A percentile compares a stretch with the other conserved stretches of the same genome.
These are phyloP conservation scores for Albatrellus ellisii DNA, from an alignment of 768 basidiomycete species.

Conservation along the genomic window DNA sequence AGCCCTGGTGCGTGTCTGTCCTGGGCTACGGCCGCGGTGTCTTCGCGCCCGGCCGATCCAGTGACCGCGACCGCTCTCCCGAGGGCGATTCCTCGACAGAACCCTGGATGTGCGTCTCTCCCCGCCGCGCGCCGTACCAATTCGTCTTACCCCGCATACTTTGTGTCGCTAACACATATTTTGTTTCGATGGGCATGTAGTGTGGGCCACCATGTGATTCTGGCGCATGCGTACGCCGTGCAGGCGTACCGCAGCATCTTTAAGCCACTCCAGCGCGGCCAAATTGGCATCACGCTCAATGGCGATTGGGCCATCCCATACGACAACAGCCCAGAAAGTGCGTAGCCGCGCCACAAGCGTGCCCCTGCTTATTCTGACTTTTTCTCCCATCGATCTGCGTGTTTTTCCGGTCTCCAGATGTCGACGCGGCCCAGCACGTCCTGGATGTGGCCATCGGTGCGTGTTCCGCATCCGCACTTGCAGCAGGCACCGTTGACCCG, in stretches of 20 bases:
- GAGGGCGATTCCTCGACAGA: conserved; percentile 55
- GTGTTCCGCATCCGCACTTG: conserved; percentile 14
- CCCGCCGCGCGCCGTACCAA: too few relatives aligned
- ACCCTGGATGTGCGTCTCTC: conserved; percentile 55
- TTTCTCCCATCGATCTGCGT: conserved; percentile 1
- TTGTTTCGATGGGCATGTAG: conserved; percentile 19
- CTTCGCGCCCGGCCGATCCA: conserved; percentile 60
- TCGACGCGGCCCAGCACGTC: conserved; percentile 58
- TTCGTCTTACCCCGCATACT: too few relatives aligned
- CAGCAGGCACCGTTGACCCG: conserved; percentile 6
- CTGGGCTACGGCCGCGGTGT: conserved; percentile 60
- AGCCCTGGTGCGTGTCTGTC: conserved; percentile 61
- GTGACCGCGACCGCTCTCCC: conserved; percentile 43
- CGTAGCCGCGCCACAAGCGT: conserved; percentile 15
- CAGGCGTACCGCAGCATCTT: conserved; percentile 56
- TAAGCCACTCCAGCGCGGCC: conserved; percentile 46
- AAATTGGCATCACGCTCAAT: conserved; percentile 71
- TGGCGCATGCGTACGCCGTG: conserved; percentile 56
- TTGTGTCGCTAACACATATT: too few relatives aligned
- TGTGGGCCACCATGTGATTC: conserved; percentile 53
- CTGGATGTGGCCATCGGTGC: conserved; percentile 60
- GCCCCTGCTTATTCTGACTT: not conserved
- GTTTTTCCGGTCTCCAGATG: conserved; percentile 28
- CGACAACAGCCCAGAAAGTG: conserved; percentile 55
- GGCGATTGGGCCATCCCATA: conserved; percentile 69